Evolutionary conservation across 305 asterid genomes (phyloP).

Genomic region (Solanum hybrid): DNA sequence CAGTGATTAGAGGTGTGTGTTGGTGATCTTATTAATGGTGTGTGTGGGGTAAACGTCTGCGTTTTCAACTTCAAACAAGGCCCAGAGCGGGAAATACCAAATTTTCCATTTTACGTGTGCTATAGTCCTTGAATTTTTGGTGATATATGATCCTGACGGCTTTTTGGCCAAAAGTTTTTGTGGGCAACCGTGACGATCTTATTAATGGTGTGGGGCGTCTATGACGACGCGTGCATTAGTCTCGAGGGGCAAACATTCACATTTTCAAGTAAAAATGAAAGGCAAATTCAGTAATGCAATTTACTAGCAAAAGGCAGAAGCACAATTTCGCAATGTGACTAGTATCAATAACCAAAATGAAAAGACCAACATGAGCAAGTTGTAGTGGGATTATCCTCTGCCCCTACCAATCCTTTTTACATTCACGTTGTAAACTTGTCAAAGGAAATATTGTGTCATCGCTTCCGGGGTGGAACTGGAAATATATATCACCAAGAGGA

Average conservation of each 20-base stretch:
- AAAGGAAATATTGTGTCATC: not conserved
- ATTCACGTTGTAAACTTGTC: not conserved
- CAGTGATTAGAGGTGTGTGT: not conserved
- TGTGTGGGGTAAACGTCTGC: not conserved
- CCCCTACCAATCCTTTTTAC: not conserved
- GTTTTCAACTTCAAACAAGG: not conserved
- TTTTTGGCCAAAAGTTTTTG: not conserved
- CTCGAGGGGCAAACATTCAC: not conserved
- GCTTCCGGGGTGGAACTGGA: not conserved
- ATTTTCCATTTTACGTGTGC: not conserved
- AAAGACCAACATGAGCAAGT: not conserved
- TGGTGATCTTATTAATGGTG: not conserved
- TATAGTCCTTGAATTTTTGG: not conserved
- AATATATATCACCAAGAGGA: not conserved
- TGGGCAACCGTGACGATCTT: not conserved
- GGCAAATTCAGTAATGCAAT: not conserved
- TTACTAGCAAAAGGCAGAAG: not conserved
- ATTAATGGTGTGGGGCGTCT: not conserved
- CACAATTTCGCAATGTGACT: not conserved
- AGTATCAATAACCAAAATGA: not conserved
- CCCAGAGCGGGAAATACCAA: fast-evolving
- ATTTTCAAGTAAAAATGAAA: not conserved
- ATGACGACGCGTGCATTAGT: too few species aligned
- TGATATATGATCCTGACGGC: not conserved
- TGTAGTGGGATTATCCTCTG: not conserved